Evolutionary conservation across 139 green algal genomes (phyloP).

Genomic region (Haematococcus sp.): DNA sequence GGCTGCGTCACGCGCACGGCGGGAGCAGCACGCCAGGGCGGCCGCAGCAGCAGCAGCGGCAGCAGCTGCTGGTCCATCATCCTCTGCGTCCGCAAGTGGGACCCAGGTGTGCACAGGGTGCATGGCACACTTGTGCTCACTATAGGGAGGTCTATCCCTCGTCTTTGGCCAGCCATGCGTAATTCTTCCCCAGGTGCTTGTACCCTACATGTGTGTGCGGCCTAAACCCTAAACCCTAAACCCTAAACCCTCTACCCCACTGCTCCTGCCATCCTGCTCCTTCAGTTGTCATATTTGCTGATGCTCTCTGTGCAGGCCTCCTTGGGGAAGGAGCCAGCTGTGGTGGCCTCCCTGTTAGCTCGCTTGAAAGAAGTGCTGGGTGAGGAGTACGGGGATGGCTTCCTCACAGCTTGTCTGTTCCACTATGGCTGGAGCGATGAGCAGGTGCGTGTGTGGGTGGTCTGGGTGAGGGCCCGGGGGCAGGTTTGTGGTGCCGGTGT

Average conservation of each 20-base stretch:
- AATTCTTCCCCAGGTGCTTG: too few species aligned
- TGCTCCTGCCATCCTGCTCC: neutral
- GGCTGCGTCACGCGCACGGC: constrained; percentile 11
- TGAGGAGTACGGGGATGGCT: constrained; percentile 73
- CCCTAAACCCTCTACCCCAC: neutral
- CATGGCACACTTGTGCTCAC: too few species aligned
- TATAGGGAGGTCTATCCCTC: too few species aligned
- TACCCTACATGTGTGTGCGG: too few species aligned
- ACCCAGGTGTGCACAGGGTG: too few species aligned
- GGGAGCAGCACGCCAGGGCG: neutral
- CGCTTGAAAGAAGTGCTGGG: constrained; percentile 71
- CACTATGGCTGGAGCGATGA: constrained; percentile 47
- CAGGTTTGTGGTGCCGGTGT: too few species aligned
- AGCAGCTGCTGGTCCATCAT: neutral
- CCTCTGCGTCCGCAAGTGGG: neutral
- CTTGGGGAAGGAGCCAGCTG: too few species aligned
- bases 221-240: neutral
- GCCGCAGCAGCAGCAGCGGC: constrained; percentile 7
- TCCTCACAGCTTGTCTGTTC: constrained; percentile 59
- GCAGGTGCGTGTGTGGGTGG: constrained; percentile 22
- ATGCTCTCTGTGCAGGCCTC: too few species aligned
- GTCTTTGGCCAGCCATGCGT: too few species aligned
- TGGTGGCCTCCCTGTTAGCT: too few species aligned
- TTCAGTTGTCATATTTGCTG: neutral
- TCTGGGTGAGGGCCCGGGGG: too few species aligned